phyloP scores from a whole-genome alignment of 306 rosid species.

The Quercus cerris region DNA sequence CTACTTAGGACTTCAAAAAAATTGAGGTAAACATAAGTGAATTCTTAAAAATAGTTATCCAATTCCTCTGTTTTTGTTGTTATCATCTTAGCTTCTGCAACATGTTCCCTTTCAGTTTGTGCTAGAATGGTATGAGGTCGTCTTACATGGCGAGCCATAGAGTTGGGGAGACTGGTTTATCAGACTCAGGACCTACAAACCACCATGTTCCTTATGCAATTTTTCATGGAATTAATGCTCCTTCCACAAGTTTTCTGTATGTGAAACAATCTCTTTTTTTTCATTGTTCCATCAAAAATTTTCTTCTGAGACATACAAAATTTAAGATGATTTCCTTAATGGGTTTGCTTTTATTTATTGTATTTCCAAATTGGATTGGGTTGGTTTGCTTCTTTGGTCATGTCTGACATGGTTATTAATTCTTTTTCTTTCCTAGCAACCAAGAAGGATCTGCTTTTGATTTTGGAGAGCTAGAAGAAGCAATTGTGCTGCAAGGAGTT shows the following conservation, averaged over 20 bases:
- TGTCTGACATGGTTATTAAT: constrained; percentile 5
- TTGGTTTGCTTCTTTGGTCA: neutral
- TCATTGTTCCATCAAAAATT: neutral
- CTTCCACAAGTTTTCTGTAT: constrained; percentile 69
- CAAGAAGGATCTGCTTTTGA: constrained; percentile 70
- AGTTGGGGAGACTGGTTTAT: constrained; percentile 65
- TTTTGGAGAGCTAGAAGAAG: constrained; percentile 96
- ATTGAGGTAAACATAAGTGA: constrained; percentile 36
- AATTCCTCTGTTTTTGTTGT: constrained; percentile 30
- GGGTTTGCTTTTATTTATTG: neutral
- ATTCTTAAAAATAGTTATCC: constrained; percentile 1
- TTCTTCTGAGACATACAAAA: neutral
- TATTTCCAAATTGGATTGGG: neutral
- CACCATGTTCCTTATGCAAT: constrained; percentile 68
- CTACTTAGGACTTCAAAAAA: constrained; percentile 25
- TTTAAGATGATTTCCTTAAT: neutral
- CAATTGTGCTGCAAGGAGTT: constrained; percentile 74
- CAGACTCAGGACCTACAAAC: constrained; percentile 72
- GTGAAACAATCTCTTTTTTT: constrained; percentile 15
- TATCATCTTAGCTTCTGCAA: constrained; percentile 19
- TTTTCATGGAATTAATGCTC: constrained; percentile 63
- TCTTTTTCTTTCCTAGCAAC: constrained; percentile 36
- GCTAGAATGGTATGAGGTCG: constrained; percentile 40
- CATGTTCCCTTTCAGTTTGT: constrained; percentile 34
- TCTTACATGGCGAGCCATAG: constrained; percentile 77